Evolutionary conservation across 2,329 filamentous ascomycete species (phyloP), one percentile per base, ranked within the genome.

Genomic region (Trichocomaceae sp.): DNA sequence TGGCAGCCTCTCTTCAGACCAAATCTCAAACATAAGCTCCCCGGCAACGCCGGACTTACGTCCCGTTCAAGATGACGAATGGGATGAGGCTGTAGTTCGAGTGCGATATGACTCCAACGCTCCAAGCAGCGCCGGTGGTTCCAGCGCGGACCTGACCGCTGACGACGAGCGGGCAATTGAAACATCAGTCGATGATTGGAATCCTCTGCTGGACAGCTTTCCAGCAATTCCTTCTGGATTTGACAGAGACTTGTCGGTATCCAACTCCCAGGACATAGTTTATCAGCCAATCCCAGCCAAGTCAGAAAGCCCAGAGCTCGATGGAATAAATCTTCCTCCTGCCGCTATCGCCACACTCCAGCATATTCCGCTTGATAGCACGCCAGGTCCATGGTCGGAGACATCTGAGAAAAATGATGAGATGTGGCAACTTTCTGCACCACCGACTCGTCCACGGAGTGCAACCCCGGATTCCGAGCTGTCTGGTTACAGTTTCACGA

Each of bases 1-100:
- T 72, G 91, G 90, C 20, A 96, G 90, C 71, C 75, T 93, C 64
- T 87, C 84, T 8, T 95, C 91, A 2, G 91, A 96, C 66, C 90
- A 95, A 68, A 81, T 95, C 70, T 88, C 90, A 1, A 81, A 80
- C 52, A 80, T 90, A 69, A 95, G 90, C 64, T 89, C 89, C 48
- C 90, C 92, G 5, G 83, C 88, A 10, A 96, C 91, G 0, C 91
- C 91, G 13, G 80, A 92, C 57, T 79, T 88, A 60, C 82, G 73
- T 29, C 75, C 76, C 9, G 75, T 78, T 35, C 74, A 78, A 17
- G 81, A 82, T 47, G 75, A 78, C 54, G 79, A 81, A 54, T 95
- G 89, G 89, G 75, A 75, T 50, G 47, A 63, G 8, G 63, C 63
- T 19, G 63, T 68, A 26, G 56, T 75, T 22, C 69, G 63, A 45